Percentiles rank a stretch among this genome's conserved stretches.
phyloP scores from a whole-genome alignment of 1,284 basidiomycete species.

The Trichosporon asahii region DNA sequence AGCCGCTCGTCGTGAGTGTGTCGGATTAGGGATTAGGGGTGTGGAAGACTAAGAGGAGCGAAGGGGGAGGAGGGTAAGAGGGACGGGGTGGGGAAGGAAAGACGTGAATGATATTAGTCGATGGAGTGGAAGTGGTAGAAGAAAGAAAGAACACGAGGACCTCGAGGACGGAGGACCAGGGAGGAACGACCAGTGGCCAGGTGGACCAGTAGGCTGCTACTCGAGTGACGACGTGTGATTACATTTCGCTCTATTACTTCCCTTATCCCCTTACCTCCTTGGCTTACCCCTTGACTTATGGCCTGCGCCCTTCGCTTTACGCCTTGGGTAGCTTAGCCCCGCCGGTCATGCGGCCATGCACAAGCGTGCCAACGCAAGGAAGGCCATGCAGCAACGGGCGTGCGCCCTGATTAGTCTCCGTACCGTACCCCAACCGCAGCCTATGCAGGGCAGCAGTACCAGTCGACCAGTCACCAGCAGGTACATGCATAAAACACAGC shows the following conservation, averaged over 20 bases:
- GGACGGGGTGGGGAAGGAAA: not conserved
- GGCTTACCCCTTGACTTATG: not conserved
- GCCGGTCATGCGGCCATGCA: not conserved
- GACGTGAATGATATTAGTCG: slow-evolving; percentile 2
- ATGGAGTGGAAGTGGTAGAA: not conserved
- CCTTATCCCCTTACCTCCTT: not conserved
- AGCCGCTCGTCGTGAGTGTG: not conserved
- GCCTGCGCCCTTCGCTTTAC: not conserved
- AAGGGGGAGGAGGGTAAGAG: not conserved
- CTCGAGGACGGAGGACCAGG: no score
- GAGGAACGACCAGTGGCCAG: not conserved
- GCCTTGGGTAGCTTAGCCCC: not conserved
- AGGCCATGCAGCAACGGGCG: not conserved
- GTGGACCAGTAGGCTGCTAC: not conserved
- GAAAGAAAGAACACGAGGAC: slow-evolving; percentile 2
- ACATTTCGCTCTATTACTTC: not conserved
- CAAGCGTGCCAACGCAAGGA: no score
- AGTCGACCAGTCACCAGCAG: no score
- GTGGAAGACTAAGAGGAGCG: not conserved
- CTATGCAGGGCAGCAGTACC: no score
- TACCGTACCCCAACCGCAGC: no score
- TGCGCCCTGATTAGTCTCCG: not conserved
- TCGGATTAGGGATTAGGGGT: slow-evolving; percentile 7
- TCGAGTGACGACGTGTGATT: not conserved
- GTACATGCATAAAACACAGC: not conserved